These are phyloP conservation scores for Penicillium polonicum DNA, from an alignment of 2,329 filamentous ascomycete species.

Conservation along the genomic window DNA sequence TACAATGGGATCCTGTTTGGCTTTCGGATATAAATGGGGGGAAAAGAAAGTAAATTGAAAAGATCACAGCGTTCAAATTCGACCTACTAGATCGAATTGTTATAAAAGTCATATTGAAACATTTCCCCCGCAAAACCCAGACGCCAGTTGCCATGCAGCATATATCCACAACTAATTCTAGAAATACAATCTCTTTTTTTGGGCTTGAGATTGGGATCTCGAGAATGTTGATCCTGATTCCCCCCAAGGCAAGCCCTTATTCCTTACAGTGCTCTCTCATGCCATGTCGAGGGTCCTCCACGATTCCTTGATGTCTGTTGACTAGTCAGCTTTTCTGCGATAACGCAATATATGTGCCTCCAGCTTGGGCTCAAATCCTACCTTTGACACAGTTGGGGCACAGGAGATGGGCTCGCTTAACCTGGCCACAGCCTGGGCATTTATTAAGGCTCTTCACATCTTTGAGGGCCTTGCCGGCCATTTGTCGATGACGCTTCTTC, in stretches of 20 bases:
- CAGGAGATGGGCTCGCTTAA: conserved; percentile 84
- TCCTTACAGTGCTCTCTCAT: conserved; percentile 20
- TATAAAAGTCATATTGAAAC: conserved; percentile 14
- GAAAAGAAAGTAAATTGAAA: background rate
- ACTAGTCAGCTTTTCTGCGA: conserved; percentile 9
- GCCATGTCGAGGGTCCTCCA: conserved; percentile 42
- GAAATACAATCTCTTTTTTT: conserved; percentile 24
- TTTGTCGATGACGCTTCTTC: conserved; percentile 88
- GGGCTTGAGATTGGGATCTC: conserved; percentile 6
- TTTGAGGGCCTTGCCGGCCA: conserved; percentile 93
- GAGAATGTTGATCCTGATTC: background rate
- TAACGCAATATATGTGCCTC: background rate
- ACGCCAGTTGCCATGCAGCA: conserved; percentile 42
- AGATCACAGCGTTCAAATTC: conserved; percentile 1
- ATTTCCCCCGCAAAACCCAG: conserved; percentile 28
- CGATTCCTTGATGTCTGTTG: conserved; percentile 46
- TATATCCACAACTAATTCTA: conserved; percentile 26
- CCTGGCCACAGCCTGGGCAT: conserved; percentile 83
- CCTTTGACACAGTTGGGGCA: conserved; percentile 84
- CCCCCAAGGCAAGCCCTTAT: conserved; percentile 1
- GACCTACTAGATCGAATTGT: conserved; percentile 3
- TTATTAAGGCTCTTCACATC: conserved; percentile 84
- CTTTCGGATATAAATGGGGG: background rate
- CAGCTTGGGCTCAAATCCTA: conserved; percentile 40
- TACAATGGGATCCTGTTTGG: background rate